Base-by-base conservation (phyloP, 768 basidiomycete genomes). In the Termitomyces sp. region DNA sequence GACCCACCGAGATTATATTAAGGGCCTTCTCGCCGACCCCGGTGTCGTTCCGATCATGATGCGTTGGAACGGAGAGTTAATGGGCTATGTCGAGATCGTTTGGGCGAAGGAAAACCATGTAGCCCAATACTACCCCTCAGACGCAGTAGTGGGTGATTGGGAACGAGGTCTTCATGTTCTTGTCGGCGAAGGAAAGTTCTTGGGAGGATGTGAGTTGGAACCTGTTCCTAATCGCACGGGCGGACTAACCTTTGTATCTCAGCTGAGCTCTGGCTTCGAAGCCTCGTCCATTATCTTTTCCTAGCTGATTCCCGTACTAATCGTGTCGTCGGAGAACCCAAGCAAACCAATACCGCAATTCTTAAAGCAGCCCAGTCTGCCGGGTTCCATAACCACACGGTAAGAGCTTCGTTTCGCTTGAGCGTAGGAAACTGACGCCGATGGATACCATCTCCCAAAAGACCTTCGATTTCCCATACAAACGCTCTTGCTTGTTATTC, bases 61-160 rank as follows among this genome's bases (percentile, higher is more conserved):
- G 67, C 76, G 74, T 55, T 82, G 81, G 81, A 75, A 82, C 49
- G 73, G 74, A 2, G 73, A 74, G 60, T 55, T 72, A 27, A 72
- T 73, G 65, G 81, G 80, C 5, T 82, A 82, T 53, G 59, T 68
- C 12, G 81, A 82, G 60, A 46, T 80, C n/a, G 71, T 72, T 7
- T 81, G 77, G 67, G 63, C 72, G 50, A 81, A 81, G 72, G 81
- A 79, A 58, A 64, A 76, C 54, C 71, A 69, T 45, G 64, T 72
- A 16, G 68, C 70, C 44, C 65, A 68, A 47, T 63, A 72, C 59
- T 71, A 69, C 39, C 69, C 70, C 6, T 44, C 42, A 13, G 67
- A 62, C 24, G 53, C 64, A 13, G 49, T 53, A 12, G 62, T 62
- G 16, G 68, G 68, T 0, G 64, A 70, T 16, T 71, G 68, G 72